Evolutionary conservation across 768 basidiomycete species (phyloP), one percentile per base, ranked within the genome.

Genomic region (Paxillus rubicundulus): DNA sequence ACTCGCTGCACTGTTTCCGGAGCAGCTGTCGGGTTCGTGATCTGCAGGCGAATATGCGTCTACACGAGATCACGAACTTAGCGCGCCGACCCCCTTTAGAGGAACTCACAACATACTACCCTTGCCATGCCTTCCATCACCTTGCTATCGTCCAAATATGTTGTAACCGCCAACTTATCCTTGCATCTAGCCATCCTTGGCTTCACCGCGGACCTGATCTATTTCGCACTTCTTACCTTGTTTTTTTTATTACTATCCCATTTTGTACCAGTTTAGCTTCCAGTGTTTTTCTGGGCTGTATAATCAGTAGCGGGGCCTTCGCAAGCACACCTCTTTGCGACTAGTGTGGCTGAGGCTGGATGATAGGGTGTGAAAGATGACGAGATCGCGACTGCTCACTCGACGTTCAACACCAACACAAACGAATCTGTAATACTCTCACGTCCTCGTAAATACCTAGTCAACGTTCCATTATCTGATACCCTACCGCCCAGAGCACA

Each of bases 1-100:
- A 36, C 34, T 33, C 40, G 40, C 39, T 18, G 39, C 48, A 18
- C 21, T 53, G 5, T 50, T 53, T 34, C 48, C 17, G 39, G 49
- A 50, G 43, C 45, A 21, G 10, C 17, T 45, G 10, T 13, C 45
- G 34, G 20, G 46, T 33, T 47, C 45, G 3, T 49, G n/a, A 38
- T 38, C n/a, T 2, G 16, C n/a, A 38, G 37, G n/a, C 7, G n/a
- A 38, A 6, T 10, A 13, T 7, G 17, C 5, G n/a, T 38, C 8
- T 37, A 24, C 14, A 17, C n/a, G 36, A 37, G n/a, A 14, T 38
- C 17, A 38, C 33, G 33, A 33, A 33, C 12, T 33, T 33, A 33
- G 13, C 36, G 13, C n/a, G 3, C n/a, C 5, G 10, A 37, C n/a
- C 10, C 13, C 13, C 36, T 12, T 28, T 30, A 37, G 36, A 37